Evolutionary conservation across 345 rosid species (phyloP).

Genomic region (Carallia pectinifolia): DNA sequence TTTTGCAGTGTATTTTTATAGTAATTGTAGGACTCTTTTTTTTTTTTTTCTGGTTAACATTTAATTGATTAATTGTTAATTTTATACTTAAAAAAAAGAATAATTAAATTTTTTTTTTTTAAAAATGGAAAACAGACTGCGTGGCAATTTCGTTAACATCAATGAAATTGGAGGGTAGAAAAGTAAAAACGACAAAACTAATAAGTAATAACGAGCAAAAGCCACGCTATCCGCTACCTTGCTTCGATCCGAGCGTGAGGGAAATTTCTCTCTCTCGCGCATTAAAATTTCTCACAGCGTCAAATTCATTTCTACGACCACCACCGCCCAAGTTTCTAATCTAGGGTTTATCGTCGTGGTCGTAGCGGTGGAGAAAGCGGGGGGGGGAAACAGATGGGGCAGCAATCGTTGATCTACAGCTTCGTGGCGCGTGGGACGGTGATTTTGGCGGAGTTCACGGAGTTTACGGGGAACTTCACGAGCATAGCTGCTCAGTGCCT

Average conservation of each 20-base stretch:
- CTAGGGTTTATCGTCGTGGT: conserved; percentile 6
- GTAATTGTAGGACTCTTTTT: too few species aligned
- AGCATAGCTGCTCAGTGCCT: conserved; percentile 61
- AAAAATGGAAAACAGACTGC: not conserved
- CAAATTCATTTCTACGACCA: not conserved
- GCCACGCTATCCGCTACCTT: not conserved
- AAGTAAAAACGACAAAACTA: not conserved
- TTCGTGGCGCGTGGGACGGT: conserved; percentile 58
- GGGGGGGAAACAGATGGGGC: conserved; percentile 32
- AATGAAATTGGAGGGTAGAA: not conserved
- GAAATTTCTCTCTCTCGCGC: not conserved
- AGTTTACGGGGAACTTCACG: conserved; percentile 61
- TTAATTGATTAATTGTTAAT: too few species aligned
- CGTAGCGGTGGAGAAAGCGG: too few species aligned
- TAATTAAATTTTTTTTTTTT: not conserved
- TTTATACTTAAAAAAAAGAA: too few species aligned
- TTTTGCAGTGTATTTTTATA: too few species aligned
- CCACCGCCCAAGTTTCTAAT: not conserved
- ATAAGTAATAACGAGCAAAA: not conserved
- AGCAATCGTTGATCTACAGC: conserved; percentile 63
- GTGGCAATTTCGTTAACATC: not conserved
- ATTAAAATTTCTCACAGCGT: not conserved
- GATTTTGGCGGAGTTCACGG: conserved; percentile 51
- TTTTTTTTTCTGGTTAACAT: too few species aligned
- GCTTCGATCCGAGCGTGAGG: not conserved